These are phyloP conservation scores for Athelia sp. DNA, from an alignment of 1,284 basidiomycete species.

Conservation along the genomic window DNA sequence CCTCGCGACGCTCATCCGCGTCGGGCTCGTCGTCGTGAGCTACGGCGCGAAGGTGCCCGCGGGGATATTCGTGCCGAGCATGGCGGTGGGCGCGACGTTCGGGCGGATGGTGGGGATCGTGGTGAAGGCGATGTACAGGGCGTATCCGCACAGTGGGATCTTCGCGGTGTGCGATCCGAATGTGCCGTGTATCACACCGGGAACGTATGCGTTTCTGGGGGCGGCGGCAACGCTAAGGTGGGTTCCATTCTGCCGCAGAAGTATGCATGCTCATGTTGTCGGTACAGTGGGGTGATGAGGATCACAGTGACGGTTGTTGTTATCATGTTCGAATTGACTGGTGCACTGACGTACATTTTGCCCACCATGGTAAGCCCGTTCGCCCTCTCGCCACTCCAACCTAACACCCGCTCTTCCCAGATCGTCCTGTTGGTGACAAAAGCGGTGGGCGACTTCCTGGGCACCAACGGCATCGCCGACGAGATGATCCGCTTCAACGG, in stretches of 20 bases:
- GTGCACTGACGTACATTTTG: conserved; percentile 94
- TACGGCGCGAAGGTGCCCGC: conserved; percentile 97
- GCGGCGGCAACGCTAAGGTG: conserved; percentile 92
- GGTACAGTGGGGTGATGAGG: conserved; percentile 83
- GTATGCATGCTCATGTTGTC: no score
- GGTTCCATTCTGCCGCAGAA: no score
- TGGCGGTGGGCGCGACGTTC: conserved; percentile 96
- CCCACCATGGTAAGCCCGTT: conserved; percentile 84
- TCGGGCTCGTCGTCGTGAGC: conserved; percentile 83
- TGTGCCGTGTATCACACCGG: conserved; percentile 95
- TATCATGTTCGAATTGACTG: conserved; percentile 99
- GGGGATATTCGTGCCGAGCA: conserved; percentile 96
- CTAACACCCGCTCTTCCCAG: no score
- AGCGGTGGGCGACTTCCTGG: conserved; percentile 94
- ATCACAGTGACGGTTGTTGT: conserved; percentile 98
- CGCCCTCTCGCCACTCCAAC: background rate
- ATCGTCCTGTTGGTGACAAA: conserved; percentile 96
- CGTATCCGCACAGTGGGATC: conserved; percentile 79
- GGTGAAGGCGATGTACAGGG: conserved; percentile 90
- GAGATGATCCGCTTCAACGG: conserved; percentile 98
- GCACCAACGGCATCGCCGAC: conserved; percentile 92
- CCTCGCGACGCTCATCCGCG: conserved; percentile 87
- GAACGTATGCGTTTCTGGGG: conserved; percentile 94
- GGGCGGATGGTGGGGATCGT: conserved; percentile 95
- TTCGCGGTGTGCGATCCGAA: conserved; percentile 91